phyloP scores from a whole-genome alignment of 306 rosid species.

The Vigna hirtella region DNA sequence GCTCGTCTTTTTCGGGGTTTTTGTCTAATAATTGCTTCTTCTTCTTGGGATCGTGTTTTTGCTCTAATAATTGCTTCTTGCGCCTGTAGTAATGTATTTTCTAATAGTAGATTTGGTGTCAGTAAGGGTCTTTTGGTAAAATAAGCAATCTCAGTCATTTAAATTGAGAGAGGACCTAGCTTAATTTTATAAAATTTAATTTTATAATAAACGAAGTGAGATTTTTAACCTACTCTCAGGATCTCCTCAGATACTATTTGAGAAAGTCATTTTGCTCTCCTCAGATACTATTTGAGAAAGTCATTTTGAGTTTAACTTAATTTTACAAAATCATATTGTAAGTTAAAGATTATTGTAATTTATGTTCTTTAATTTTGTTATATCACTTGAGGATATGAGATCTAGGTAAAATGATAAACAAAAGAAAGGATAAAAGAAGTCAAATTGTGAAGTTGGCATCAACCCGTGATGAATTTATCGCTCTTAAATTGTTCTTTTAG shows the following conservation, averaged over 20 bases:
- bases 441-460: conserved; percentile 39
- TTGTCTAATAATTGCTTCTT: conserved; percentile 40
- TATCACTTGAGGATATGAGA: too few relatives aligned
- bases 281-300: too few relatives aligned
- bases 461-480: conserved; percentile 17
- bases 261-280: too few relatives aligned
- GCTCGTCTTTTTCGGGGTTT: conserved; percentile 34
- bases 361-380: too few relatives aligned
- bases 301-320: too few relatives aligned
- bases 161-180: too few relatives aligned
- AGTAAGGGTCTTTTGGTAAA: not conserved
- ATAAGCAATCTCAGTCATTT: not conserved
- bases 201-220: too few relatives aligned
- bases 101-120: not conserved
- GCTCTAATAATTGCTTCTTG: conserved; percentile 40
- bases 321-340: too few relatives aligned
- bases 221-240: too few relatives aligned
- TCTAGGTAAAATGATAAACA: not conserved
- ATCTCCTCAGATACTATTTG: too few relatives aligned
- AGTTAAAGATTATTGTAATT: too few relatives aligned
- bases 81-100: conserved; percentile 48
- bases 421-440: conserved; percentile 23
- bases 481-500: conserved; percentile 11
- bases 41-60: conserved; percentile 52
- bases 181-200: too few relatives aligned